These are phyloP conservation scores for Tritrichomonas musculus DNA, from an alignment of 208 protist genomes.

Conservation along the genomic window DNA sequence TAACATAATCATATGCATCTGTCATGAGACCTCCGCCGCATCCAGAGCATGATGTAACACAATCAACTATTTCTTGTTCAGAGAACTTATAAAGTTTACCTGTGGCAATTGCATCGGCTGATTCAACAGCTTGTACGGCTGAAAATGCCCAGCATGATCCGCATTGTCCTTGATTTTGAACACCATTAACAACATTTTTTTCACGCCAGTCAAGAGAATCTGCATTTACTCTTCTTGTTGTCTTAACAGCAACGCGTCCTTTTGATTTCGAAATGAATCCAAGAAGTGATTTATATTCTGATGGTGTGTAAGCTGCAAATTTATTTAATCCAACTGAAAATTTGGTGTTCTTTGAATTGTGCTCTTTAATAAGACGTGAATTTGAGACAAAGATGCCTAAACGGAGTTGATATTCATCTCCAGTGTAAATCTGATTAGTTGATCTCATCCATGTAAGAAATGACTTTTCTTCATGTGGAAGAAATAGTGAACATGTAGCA, in stretches of 20 bases:
- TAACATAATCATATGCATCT: conserved; percentile 22
- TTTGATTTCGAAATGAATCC: neutral
- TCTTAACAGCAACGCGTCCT: too few species aligned
- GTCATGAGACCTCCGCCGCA: conserved; percentile 26
- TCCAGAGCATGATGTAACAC: conserved; percentile 26
- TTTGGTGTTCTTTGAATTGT: neutral
- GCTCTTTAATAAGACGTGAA: neutral
- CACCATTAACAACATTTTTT: conserved; percentile 49
- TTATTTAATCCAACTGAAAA: neutral
- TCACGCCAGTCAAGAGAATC: conserved; percentile 56
- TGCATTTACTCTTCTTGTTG: neutral
- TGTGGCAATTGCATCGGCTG: neutral
- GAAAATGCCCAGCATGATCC: conserved; percentile 59
- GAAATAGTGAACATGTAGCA: too few species aligned
- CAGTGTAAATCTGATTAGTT: neutral
- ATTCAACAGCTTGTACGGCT: conserved; percentile 49
- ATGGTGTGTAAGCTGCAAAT: neutral
- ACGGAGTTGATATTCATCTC: neutral
- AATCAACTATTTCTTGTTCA: conserved; percentile 42
- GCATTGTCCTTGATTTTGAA: conserved; percentile 59
- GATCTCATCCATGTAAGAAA: neutral
- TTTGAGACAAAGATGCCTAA: neutral
- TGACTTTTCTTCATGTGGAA: neutral
- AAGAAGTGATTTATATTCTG: neutral
- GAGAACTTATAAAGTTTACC: neutral